These are phyloP conservation scores for Cladosporium sp. DNA, from an alignment of 2,329 filamentous ascomycete species.

Conservation along the genomic window DNA sequence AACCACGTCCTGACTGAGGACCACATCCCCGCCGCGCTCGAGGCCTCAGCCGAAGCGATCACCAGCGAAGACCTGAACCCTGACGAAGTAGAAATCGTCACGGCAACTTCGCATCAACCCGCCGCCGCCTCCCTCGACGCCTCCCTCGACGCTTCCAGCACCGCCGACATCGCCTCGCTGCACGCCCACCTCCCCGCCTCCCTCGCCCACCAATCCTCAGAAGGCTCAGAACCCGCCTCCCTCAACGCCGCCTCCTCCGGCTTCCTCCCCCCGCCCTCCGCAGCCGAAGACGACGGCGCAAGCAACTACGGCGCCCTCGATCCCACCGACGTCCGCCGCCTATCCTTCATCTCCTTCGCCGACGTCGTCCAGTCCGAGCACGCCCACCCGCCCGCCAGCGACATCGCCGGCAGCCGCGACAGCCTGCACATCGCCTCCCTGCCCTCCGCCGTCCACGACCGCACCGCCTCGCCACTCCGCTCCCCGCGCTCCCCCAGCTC, in stretches of 20 bases:
- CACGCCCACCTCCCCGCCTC: constrained; percentile 12
- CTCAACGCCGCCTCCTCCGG: constrained; percentile 74
- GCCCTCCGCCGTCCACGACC: constrained; percentile 41
- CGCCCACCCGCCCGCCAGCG: constrained; percentile 19
- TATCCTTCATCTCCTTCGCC: constrained; percentile 95
- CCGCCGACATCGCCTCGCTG: constrained; percentile 23
- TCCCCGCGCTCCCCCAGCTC: constrained; percentile 50
- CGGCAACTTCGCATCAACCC: constrained; percentile 75
- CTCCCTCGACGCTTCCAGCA: constrained; percentile 24
- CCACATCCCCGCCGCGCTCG: constrained; percentile 82
- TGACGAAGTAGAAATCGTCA: constrained; percentile 88
- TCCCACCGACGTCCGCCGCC: constrained; percentile 67
- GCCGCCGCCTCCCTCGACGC: constrained; percentile 57
- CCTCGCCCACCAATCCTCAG: constrained; percentile 12
- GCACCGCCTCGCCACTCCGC: constrained; percentile 73
- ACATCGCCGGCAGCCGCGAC: constrained; percentile 51
- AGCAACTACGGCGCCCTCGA: constrained; percentile 76
- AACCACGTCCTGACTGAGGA: constrained; percentile 92
- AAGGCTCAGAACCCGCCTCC: constrained; percentile 47
- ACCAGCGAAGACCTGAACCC: constrained; percentile 80
- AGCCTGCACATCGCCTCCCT: constrained; percentile 50
- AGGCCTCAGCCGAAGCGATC: constrained; percentile 86
- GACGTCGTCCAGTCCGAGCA: constrained; percentile 88
- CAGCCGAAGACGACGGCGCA: constrained; percentile 50
- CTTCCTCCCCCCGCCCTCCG: constrained; percentile 56